Evolutionary conservation across 179 eudicot genomes (phyloP), one percentile per base, ranked within the genome.

Genomic region (Spergularia azorica): DNA sequence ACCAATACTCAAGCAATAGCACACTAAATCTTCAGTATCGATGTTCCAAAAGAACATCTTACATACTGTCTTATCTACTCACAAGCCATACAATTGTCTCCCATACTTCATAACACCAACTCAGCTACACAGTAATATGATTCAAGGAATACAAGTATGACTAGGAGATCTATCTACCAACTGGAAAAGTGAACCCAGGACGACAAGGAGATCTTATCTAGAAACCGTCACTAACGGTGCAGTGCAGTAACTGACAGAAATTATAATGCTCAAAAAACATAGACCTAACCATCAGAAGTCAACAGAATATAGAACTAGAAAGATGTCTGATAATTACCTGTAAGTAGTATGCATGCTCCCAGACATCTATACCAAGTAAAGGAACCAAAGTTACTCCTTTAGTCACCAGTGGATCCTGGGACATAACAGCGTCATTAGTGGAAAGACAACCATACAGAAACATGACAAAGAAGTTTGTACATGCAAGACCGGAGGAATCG

Each of bases 311-410:
- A 2, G 32, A 26, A 26, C 32, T 26, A 14, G 70, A 52, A 20
- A 12, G 15, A 63, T 12, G 21, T 57, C 17, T 3, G 48, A 70
- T 46, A 12, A 72, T 72, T 78, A 95, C 97, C 97, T 95, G 98
- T 21, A 95, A 81, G 83, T 95, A 93, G 88, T 95, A 93, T 11
- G 98, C 98, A 75, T 95, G 98, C 80, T 95, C 97, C 98, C 98
- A 95, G 54, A 95, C 98, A 85, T 95, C 98, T 39, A 93, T 91
- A 73, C 98, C 98, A 71, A 93, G 87, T 83, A 95, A 79, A 80
- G 98, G 97, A 79, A 91, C 86, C 85, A 95, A 85, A 84, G 50
- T 85, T 46, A 91, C 81, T 76, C 93, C 97, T 88, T 89, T 95
- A 58, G 92, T 91, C 60, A 93, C 91, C 71, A 95, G 82, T 4